A percentile compares a stretch with the other conserved stretches of the same genome.
phyloP scores from a whole-genome alignment of 352 stramenopile species.

The Blastocystis sp. region DNA sequence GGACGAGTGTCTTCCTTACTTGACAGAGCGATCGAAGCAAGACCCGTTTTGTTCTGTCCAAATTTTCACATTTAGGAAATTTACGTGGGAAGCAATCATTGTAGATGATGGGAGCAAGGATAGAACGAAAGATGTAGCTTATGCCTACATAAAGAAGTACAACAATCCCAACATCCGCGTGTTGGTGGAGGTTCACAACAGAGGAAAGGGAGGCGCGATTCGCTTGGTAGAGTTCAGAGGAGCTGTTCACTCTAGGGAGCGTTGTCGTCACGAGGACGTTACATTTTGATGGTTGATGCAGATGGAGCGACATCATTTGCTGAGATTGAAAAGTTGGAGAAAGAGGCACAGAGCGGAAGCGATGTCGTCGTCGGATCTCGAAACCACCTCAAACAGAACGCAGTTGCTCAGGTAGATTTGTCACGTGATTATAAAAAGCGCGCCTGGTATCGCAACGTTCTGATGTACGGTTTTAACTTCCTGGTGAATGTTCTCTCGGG shows the following conservation, averaged over 20 bases:
- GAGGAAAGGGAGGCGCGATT: slow-evolving; percentile 81
- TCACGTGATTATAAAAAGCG: slow-evolving; percentile 64
- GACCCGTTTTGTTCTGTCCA: slow-evolving; percentile 63
- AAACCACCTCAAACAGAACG: slow-evolving; percentile 77
- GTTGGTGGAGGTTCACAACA: slow-evolving; percentile 75
- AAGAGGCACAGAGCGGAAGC: slow-evolving; percentile 66
- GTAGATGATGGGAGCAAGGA: slow-evolving; percentile 84
- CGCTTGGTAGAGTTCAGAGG: slow-evolving; percentile 63
- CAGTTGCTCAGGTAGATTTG: slow-evolving; percentile 70
- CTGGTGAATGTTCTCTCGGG: slow-evolving; percentile 77
- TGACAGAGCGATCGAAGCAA: slow-evolving; percentile 69
- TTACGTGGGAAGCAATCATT: slow-evolving; percentile 80
- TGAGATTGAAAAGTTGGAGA: slow-evolving; percentile 72
- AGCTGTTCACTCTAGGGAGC: slow-evolving; percentile 68
- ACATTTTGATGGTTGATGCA: slow-evolving; percentile 80
- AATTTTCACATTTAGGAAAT: slow-evolving; percentile 43
- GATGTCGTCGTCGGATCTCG: slow-evolving; percentile 79
- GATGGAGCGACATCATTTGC: slow-evolving; percentile 82
- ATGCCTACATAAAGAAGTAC: slow-evolving; percentile 67
- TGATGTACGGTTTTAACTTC: slow-evolving; percentile 85
- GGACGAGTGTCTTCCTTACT: slow-evolving; percentile 70
- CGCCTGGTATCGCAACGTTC: slow-evolving; percentile 76
- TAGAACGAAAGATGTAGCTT: slow-evolving; percentile 70
- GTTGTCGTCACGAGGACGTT: slow-evolving; percentile 73
- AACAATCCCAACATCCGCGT: slow-evolving; percentile 71